Evolutionary conservation across 1,139 yeast genomes (phyloP), one percentile per base, ranked within the genome.

Genomic region (Yamadazyma friedrichii): DNA sequence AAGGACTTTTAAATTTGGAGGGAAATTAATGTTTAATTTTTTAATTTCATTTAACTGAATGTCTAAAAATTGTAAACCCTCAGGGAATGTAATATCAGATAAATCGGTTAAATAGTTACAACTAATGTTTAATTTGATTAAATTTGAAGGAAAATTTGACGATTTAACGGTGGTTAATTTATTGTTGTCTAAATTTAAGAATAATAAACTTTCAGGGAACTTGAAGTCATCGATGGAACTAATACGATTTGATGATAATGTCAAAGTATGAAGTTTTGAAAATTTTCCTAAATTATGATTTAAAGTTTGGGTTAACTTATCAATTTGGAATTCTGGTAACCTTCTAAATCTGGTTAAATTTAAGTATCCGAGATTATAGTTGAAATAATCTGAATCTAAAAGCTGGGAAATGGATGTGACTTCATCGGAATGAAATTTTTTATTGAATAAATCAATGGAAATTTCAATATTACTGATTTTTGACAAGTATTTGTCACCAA

Each of bases 21-120:
- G 56, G 33, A 51, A 47, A 2, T 31, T 25, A 13, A 48, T 35
- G 17, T 43, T 43, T 25, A 52, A 37, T 24, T 45, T 50, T 26
- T 44, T 42, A 31, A 55, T 45, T 22, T 48, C 40, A 37, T 51
- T 53, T 9, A 48, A 39, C 33, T 50, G 54, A 16, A 52, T 35
- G 31, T 55, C 59, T 38, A 55, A 48, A 38, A 48, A 54, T 36
- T 50, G 50, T 26, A 53, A 40, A 8, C 43, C 28, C 0, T 45
- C 43, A 20, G 56, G 56, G 24, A 51, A 47, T 27, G 33, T 15
- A 13, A 50, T 47, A 4, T 41, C 31, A 9, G 42, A 26, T 31
- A 53, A 36, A 20, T 40, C 42, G 15, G 35, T 37, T 4, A 53
- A 35, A 31, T 51, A 41, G 30, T 53, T 53, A 33, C 55, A 50